Conservation (phyloP, 305 asterid genomes). For the Plantago lanceolata region DNA sequence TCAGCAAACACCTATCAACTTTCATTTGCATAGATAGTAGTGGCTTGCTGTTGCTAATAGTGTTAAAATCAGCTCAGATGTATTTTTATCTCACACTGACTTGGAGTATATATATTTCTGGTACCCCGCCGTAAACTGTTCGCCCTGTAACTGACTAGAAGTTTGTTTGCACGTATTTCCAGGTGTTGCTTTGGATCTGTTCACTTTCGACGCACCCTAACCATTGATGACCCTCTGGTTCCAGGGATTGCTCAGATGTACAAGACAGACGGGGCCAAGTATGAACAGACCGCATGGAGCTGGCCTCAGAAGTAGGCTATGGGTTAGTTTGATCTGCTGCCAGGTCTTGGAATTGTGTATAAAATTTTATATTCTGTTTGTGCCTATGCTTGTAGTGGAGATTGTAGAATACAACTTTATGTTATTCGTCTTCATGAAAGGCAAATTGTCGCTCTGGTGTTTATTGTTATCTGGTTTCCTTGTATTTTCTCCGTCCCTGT, state of each 20-base stretch:
- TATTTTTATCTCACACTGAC: neutral
- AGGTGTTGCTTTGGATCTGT: constrained; percentile 33
- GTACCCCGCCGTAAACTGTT: neutral
- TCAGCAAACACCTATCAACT: neutral
- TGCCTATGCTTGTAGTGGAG: constrained; percentile 19
- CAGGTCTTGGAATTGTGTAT: constrained; percentile 15
- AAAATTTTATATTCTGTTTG: constrained; percentile 7
- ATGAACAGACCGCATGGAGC: constrained; percentile 36
- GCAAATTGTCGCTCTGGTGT: neutral
- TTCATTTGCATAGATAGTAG: neutral
- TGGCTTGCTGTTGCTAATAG: too few species aligned
- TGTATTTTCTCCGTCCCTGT: too few species aligned
- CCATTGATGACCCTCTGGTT: constrained; percentile 32
- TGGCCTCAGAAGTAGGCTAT: constrained; percentile 35
- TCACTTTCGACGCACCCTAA: constrained; percentile 34
- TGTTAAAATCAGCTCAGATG: too few species aligned
- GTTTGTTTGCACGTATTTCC: neutral
- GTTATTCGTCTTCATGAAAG: constrained; percentile 6
- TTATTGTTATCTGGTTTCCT: neutral
- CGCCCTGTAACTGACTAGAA: neutral
- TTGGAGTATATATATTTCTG: neutral
- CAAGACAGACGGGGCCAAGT: constrained; percentile 28
- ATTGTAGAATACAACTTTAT: constrained; percentile 16
- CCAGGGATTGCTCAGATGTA: constrained; percentile 35
- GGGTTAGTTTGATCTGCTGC: constrained; percentile 25